Conservation (phyloP, 768 basidiomycete genomes). For the Dioszegia crocea region DNA sequence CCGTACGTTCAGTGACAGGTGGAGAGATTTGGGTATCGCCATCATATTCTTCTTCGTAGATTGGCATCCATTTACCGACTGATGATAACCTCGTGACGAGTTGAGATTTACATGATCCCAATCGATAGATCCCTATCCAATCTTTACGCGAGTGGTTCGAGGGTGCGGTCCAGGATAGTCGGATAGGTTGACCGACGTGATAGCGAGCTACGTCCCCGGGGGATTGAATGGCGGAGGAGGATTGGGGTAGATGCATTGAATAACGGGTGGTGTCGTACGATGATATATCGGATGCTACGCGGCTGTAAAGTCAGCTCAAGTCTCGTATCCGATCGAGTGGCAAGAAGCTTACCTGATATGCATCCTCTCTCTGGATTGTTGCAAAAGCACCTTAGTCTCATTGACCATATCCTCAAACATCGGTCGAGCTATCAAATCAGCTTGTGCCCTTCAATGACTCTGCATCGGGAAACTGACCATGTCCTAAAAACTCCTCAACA, state of each 20-base stretch:
- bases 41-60: conserved; percentile 88
- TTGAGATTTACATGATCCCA: conserved; percentile 80
- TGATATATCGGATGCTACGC: conserved; percentile 75
- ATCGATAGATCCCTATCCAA: conserved; percentile 78
- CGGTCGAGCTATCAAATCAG: conserved; percentile 64
- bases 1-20: not conserved
- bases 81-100: conserved; percentile 79
- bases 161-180: conserved; percentile 81
- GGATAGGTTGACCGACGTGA: conserved; percentile 87
- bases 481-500: conserved; percentile 87
- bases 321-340: not conserved
- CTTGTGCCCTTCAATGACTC: conserved; percentile 10
- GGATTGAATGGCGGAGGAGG: conserved; percentile 28
- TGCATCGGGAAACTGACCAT: conserved; percentile 59
- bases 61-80: conserved; percentile 86
- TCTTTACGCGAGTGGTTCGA: conserved; percentile 79
- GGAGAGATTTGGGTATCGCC: conserved; percentile 63
- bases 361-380: conserved; percentile 83
- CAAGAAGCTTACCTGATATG: conserved; percentile 73
- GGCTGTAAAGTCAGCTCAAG: conserved; percentile 52
- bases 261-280: conserved; percentile 77
- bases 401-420: conserved; percentile 82
- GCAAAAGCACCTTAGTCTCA: conserved; percentile 84
- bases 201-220: conserved; percentile 55
- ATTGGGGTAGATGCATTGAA: conserved; percentile 59